These are phyloP conservation scores for Aspergillus fumigatiaffinis DNA, from an alignment of 2,329 filamentous ascomycete species.

Conservation along the genomic window DNA sequence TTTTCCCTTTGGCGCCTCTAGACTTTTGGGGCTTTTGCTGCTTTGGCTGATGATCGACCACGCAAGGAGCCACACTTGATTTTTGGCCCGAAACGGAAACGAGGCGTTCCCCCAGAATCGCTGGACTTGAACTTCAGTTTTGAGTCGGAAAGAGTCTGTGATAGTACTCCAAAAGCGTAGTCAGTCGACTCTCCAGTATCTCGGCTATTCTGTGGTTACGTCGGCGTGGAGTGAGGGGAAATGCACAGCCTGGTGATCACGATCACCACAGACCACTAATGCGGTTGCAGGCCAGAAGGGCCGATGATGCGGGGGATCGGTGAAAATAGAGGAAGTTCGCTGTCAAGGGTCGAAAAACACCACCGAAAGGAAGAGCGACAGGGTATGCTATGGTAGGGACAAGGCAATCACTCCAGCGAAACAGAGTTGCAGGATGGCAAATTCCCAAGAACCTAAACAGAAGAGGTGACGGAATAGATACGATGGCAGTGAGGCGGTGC, in stretches of 20 bases:
- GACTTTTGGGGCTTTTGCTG: slow-evolving; percentile 10
- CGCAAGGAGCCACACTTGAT: slow-evolving; percentile 14
- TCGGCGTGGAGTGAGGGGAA: neutral
- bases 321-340: neutral
- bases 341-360: neutral
- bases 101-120: neutral
- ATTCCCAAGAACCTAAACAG: neutral
- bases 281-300: slow-evolving; percentile 13
- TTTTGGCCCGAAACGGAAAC: neutral
- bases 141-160: neutral
- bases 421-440: neutral
- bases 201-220: neutral
- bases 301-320: slow-evolving; percentile 10
- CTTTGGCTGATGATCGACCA: slow-evolving; percentile 20
- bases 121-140: neutral
- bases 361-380: neutral
- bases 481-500: slow-evolving; percentile 16
- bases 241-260: slow-evolving; percentile 8
- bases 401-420: neutral
- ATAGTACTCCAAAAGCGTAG: neutral
- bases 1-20: neutral
- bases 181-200: neutral
- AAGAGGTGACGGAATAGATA: slow-evolving; percentile 8
- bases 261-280: slow-evolving; percentile 1
- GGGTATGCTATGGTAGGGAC: neutral